Evolutionary conservation across 129 eudicot species (phyloP).

Genomic region (Solidago caesia): DNA sequence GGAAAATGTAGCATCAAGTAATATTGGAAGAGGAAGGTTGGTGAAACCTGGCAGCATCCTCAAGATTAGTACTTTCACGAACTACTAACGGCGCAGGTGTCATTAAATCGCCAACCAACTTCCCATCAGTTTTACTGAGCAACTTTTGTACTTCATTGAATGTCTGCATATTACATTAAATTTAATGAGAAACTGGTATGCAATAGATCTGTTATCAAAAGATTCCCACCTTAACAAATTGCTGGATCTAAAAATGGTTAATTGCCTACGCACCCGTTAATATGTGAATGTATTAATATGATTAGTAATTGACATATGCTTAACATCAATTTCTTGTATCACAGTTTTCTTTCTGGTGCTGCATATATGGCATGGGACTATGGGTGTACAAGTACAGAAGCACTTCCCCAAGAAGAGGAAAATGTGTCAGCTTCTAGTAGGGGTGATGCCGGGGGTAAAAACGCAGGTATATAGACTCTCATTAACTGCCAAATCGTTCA

Average conservation of each 20-base stretch:
- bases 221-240: not conserved
- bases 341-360: too few relatives aligned
- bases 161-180: constrained; percentile 47
- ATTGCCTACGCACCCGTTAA: not conserved
- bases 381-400: too few relatives aligned
- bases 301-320: not conserved
- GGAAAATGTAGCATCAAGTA: constrained; percentile 2
- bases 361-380: too few relatives aligned
- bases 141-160: constrained; percentile 84
- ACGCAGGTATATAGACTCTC: too few relatives aligned
- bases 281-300: not conserved
- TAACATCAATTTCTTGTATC: too few relatives aligned
- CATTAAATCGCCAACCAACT: constrained; percentile 88
- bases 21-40: constrained; percentile 7
- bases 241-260: constrained; percentile 8
- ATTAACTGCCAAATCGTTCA: too few relatives aligned
- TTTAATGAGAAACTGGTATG: constrained; percentile 21
- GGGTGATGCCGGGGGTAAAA: too few relatives aligned
- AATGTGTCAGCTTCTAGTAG: too few relatives aligned
- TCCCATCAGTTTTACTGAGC: constrained; percentile 80
- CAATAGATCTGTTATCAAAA: not conserved
- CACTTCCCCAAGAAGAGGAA: too few relatives aligned
- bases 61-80: constrained; percentile 83
- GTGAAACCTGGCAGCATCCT: constrained; percentile 82
- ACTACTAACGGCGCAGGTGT: constrained; percentile 90